A percentile compares a stretch with the other conserved stretches of the same genome.
These are phyloP conservation scores for Karstenula rhodostoma DNA, from an alignment of 2,329 filamentous ascomycete species.

Conservation along the genomic window DNA sequence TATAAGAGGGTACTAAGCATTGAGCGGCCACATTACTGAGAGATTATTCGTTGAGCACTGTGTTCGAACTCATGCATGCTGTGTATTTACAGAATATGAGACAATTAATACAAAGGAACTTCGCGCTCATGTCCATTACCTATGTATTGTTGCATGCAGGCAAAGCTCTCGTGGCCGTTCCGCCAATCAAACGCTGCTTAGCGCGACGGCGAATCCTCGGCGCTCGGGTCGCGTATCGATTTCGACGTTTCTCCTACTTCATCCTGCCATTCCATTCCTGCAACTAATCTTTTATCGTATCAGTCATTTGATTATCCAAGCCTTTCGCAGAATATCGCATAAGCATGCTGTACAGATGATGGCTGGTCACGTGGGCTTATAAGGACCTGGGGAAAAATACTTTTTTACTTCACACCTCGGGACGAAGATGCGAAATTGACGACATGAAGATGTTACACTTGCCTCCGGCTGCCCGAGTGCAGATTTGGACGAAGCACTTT, in stretches of 20 bases:
- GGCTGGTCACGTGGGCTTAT: not conserved
- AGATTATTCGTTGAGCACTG: no score
- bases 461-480: conserved; percentile 1
- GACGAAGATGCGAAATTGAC: not conserved
- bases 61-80: no score
- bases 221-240: not conserved
- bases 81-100: no score
- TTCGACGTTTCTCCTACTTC: not conserved
- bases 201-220: conserved; percentile 1
- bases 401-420: not conserved
- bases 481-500: not conserved
- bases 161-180: no score
- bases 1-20: no score
- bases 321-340: not conserved
- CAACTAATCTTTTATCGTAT: not conserved
- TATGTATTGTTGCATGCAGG: no score
- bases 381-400: no score
- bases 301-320: not conserved
- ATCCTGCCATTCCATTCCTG: not conserved
- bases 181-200: not conserved
- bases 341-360: not conserved
- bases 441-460: not conserved
- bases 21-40: no score
- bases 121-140: no score
- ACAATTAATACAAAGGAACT: no score